Conservation (phyloP, 331 rosid species). For the Rosa hybrid region DNA sequence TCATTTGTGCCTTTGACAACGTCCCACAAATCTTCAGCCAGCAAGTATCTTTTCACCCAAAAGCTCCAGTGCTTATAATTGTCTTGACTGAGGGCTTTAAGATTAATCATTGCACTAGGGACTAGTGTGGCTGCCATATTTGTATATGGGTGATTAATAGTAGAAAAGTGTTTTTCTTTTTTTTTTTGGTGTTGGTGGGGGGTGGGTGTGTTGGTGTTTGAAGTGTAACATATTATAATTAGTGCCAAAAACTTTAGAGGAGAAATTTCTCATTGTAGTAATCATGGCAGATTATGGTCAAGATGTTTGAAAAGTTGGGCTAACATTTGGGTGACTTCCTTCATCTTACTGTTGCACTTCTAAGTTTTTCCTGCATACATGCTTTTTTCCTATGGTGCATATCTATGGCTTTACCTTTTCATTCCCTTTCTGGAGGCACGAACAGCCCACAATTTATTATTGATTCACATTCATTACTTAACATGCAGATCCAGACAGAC, state of each 20-base stretch:
- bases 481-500: constrained; percentile 87
- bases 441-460: background rate
- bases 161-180: background rate
- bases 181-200: too few relatives aligned
- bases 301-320: background rate
- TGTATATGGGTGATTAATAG: background rate
- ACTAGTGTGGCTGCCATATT: background rate
- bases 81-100: background rate
- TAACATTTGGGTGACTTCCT: background rate
- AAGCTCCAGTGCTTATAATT: background rate
- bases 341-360: background rate
- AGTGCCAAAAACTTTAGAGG: background rate
- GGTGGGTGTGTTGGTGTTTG: background rate
- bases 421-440: background rate
- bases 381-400: background rate
- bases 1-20: background rate
- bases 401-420: background rate
- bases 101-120: background rate
- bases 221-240: background rate
- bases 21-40: background rate
- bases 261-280: background rate
- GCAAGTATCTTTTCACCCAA: background rate
- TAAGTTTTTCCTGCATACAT: background rate
- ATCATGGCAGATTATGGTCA: background rate
- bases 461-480: constrained; percentile 17